Base-by-base conservation (phyloP, 2,329 filamentous ascomycete species). In the Sarocladium strictum region DNA sequence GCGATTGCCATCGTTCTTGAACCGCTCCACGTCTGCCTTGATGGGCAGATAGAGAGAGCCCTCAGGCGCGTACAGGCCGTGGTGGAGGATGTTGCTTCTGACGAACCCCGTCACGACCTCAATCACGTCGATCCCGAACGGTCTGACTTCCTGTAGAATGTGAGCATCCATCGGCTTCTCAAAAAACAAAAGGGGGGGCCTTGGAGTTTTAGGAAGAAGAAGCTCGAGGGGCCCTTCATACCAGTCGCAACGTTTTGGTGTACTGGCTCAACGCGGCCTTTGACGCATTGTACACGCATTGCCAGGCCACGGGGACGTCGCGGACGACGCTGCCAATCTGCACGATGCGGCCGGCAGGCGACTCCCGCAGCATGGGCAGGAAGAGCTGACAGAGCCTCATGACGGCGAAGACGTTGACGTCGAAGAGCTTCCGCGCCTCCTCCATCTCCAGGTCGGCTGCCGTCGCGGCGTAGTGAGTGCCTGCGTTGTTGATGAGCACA, bases 201-300 rank as follows among this genome's bases (percentile, higher is more conserved):
- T n/a, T n/a, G n/a, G n/a, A n/a, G 10, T 40, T 12, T 40, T 19
- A 19, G 32, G 15, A 33, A 33, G 32, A 15, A 51, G 14, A 27
- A 47, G n/a, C n/a, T n/a, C n/a, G n/a, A n/a, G n/a, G n/a, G n/a
- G n/a, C n/a, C n/a, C 9, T 11, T 37, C 54, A 54, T 19, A 58
- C 56, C 15, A 58, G 51, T 11, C 56, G 56, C 12, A 58, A 53
- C 3, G 56, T 58, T 29, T 55, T 58, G 3, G 56, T 51, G 29
- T 57, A 57, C 52, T 57, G 55, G 24, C 54, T 55, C 24, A 58
- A 54, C 17, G 57, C 57, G 12, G 57, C 57, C 41, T 58, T 60
- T 33, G 57, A 58, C 6, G 57, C 57, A 21, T 58, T 58, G 41
- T 58, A 58, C 19, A 45, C 55, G 24, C 53, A 53, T 52, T 58